Base-by-base conservation (phyloP, 2,329 filamentous ascomycete species). In the Calonectria leucothoes region DNA sequence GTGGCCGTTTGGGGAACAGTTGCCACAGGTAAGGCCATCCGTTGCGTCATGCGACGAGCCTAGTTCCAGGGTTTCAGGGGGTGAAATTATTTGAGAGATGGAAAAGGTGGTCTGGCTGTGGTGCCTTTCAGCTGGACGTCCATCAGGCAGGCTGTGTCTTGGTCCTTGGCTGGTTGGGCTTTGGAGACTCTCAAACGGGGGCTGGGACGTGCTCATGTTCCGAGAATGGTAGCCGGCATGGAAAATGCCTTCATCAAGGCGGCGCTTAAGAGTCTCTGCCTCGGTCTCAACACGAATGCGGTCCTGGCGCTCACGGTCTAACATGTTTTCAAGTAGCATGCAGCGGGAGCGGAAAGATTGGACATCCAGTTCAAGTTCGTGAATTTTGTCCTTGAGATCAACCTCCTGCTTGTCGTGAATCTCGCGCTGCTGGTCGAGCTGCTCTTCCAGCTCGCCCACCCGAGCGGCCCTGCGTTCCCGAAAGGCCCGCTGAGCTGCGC, bases 401-500 rank as follows among this genome's bases (percentile, higher is more conserved):
- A 88, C 84, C 76, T 93, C 90, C 57, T 87, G 85, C 75, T 91
- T 88, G 10, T 92, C 89, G 61, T 91, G 86, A 20, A 87, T 87
- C 49, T 90, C 89, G 78, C 89, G 91, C 57, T 91, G 86, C 73
- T 92, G 89, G 5, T 93, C 91, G 8, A 94, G 85, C 80, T 92
- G 90, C 77, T 93, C 91, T 82, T 94, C 92, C 37, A 94, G 85
- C 82, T 93, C 96, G 48, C 94, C 93, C 8, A 98, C 94, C 48
- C 95, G 94, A 29, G 95, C 94, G 2, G 95, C 95, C 75, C 96
- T 91, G 71, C 96, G 90, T 85, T 98, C 95, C 39, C 96, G 91
- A 84, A 98, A 98, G 1, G 94, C 95, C 72, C 96, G 89, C 86
- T 98, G 96, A 4, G 96, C 96, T 59, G 95, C 94, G 73, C 97